Evolutionary conservation across 2,329 filamentous ascomycete genomes (phyloP).

Genomic region (Colletotrichum sp.): DNA sequence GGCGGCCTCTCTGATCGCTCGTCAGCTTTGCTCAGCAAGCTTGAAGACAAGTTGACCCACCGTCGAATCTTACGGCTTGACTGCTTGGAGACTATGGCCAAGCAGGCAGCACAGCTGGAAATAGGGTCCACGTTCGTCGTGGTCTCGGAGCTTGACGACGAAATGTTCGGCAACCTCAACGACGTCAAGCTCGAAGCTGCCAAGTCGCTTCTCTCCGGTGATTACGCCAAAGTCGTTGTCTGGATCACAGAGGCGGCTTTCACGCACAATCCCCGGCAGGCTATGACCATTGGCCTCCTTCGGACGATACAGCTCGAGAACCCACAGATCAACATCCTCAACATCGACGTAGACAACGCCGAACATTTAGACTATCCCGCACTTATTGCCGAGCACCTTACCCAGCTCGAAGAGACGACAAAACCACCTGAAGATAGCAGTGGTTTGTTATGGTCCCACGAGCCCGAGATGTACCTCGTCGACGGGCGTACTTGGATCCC

Average conservation of each 20-base stretch:
- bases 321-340: not conserved
- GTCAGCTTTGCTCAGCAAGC: not conserved
- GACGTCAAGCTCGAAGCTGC: not conserved
- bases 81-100: not conserved
- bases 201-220: not conserved
- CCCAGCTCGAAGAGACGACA: not conserved
- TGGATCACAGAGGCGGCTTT: constrained; percentile 26
- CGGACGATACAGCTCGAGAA: constrained; percentile 9
- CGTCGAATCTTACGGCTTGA: not conserved
- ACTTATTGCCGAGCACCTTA: not conserved
- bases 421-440: not conserved
- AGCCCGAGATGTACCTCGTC: not conserved
- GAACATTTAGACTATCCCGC: not conserved
- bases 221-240: constrained; percentile 17
- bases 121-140: constrained; percentile 4
- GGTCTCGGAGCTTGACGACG: constrained; percentile 24
- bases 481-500: not conserved
- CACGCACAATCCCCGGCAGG: constrained; percentile 18
- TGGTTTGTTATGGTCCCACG: not conserved
- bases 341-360: constrained; percentile 2
- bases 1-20: not conserved
- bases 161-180: constrained; percentile 31
- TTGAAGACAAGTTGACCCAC: not conserved
- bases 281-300: constrained; percentile 18
- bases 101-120: not conserved